A percentile compares a stretch with the other conserved stretches of the same genome.
phyloP scores from a whole-genome alignment of 257 asterid species.

The Penstemon newberryi region DNA sequence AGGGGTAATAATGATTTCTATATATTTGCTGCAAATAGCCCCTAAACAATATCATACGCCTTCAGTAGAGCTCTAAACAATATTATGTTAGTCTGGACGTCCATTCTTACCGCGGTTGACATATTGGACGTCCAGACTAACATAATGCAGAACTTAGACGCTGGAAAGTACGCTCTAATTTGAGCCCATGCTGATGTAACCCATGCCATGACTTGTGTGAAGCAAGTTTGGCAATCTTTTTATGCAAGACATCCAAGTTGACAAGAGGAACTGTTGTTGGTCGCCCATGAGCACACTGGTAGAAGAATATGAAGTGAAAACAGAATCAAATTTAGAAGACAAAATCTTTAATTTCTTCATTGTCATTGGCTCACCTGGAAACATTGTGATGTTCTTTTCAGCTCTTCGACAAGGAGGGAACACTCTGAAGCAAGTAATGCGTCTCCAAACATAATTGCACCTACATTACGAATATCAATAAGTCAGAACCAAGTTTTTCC shows the following conservation, averaged over 20 bases:
- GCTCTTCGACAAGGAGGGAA: slow-evolving; percentile 87
- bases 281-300: slow-evolving; percentile 97
- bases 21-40: too few species aligned
- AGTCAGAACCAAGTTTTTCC: slow-evolving; percentile 1
- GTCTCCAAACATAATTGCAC: slow-evolving; percentile 98
- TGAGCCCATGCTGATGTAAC: slow-evolving; percentile 53
- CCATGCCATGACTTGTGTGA: slow-evolving; percentile 67
- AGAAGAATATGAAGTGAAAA: slow-evolving; percentile 12
- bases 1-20: too few species aligned
- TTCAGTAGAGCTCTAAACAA: too few species aligned
- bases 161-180: slow-evolving; percentile 46
- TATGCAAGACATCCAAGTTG: slow-evolving; percentile 59
- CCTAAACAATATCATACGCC: too few species aligned
- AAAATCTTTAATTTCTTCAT: slow-evolving; percentile 20
- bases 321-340: neutral
- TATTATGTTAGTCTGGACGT: too few species aligned
- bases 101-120: neutral
- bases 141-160: slow-evolving; percentile 54
- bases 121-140: slow-evolving; percentile 18
- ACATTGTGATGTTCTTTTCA: slow-evolving; percentile 82
- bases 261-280: slow-evolving; percentile 92
- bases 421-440: slow-evolving; percentile 86
- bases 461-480: slow-evolving; percentile 34
- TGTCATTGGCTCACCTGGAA: slow-evolving; percentile 69
- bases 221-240: slow-evolving; percentile 52